Conservation (phyloP, 768 basidiomycete species). For the Phylloporus sp. region DNA sequence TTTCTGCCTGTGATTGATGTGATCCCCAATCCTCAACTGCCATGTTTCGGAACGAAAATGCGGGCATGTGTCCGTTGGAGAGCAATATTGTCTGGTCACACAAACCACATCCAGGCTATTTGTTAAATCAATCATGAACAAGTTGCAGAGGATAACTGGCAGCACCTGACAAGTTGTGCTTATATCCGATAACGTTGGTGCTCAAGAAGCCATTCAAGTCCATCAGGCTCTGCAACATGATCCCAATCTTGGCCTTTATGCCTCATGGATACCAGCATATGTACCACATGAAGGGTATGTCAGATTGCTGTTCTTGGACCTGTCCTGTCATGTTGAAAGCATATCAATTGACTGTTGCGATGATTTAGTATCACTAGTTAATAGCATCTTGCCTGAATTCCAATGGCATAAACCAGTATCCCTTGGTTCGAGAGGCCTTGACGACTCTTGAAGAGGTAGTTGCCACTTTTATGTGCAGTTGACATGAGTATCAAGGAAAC, state of each 20-base stretch:
- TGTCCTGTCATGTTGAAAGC: slow-evolving; percentile 38
- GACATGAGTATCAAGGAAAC: neutral
- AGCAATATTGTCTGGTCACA: slow-evolving; percentile 74
- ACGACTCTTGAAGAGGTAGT: slow-evolving; percentile 66
- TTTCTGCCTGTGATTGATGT: slow-evolving; percentile 1
- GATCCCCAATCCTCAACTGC: slow-evolving; percentile 2
- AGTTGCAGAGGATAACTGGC: slow-evolving; percentile 57
- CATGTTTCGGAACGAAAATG: neutral
- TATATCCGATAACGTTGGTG: slow-evolving; percentile 62
- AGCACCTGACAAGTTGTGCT: slow-evolving; percentile 75
- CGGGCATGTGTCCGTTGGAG: slow-evolving; percentile 89
- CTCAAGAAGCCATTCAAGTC: slow-evolving; percentile 56
- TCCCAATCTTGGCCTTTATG: slow-evolving; percentile 62
- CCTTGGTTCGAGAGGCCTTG: slow-evolving; percentile 66
- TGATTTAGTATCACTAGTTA: neutral
- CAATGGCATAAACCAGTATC: slow-evolving; percentile 57
- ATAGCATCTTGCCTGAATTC: slow-evolving; percentile 49
- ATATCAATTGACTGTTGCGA: no score
- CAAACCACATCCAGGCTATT: slow-evolving; percentile 6
- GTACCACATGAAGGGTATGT: slow-evolving; percentile 65
- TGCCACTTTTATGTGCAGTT: slow-evolving; percentile 43
- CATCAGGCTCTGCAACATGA: slow-evolving; percentile 52
- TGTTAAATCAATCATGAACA: slow-evolving; percentile 29
- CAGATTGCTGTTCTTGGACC: slow-evolving; percentile 51
- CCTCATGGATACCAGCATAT: slow-evolving; percentile 49